Evolutionary conservation across 176 grass and related monocot species (phyloP), one percentile per base, ranked within the genome.

Genomic region (Alloteropsis semialata): DNA sequence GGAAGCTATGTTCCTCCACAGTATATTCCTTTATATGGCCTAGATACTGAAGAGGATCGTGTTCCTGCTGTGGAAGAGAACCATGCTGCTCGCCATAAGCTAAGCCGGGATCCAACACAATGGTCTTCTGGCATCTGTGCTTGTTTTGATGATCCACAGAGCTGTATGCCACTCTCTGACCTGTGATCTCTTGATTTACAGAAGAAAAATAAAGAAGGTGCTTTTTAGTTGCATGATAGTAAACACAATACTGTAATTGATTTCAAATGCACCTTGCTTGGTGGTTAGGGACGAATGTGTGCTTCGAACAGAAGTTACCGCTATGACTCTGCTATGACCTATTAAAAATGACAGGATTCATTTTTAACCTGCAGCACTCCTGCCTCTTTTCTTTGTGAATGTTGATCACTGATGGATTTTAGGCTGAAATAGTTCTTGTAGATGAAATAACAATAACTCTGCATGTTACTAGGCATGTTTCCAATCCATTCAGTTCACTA

Each of bases 121-220:
- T 94, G 95, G 95, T 97, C 95, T 85, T 94, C 95, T 72, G 95
- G 95, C 85, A 94, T 97, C 67, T 97, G 90, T 97, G 92, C 92
- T 85, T 97, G 95, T 88, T 97, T 87, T 86, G 92, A 94, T 70
- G 92, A 97, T 84, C 89, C 91, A 68, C 85, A 83, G 73, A 94
- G 92, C 84, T 97, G 95, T 97, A 97, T 89, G 95, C 77, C 78
- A 89, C 87, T 97, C 67, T 92, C 80, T 92, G 79, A 88, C 66
- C 78, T 86, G 43, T 89, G 72, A 82, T 39, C 69, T 66, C 77
- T 90, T 90, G 83, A 90, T 82, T 90, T 86, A 84, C 88, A 81
- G 79, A 90, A 89, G 85, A 62, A 81, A 72, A 90, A 86, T 54
- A 88, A 80, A 77, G 76, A 94, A 91, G 71, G 86, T 91, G 88